A percentile compares a stretch with the other conserved stretches of the same genome.
Evolutionary conservation across 805 yeast species (phyloP).

Genomic region (Kluyveromyces lactis): DNA sequence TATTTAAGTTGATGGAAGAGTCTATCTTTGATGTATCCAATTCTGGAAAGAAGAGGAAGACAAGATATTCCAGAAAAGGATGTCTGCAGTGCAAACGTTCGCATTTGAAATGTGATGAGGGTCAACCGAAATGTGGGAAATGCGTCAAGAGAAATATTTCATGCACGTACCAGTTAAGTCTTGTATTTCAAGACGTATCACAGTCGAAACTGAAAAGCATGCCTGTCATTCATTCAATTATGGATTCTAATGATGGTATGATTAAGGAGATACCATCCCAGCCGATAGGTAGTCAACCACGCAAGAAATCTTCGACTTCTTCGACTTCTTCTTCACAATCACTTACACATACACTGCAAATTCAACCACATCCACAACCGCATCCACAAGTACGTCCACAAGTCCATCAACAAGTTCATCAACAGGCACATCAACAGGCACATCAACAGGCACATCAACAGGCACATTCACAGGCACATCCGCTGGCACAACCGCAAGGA

Average conservation of each 20-base stretch:
- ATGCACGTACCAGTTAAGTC: conserved; percentile 7
- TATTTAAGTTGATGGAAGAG: neutral
- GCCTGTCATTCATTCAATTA: neutral
- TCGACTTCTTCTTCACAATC: too few species aligned
- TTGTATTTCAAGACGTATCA: conserved; percentile 3
- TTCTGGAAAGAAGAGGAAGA: neutral
- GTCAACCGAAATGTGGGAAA: conserved; percentile 7
- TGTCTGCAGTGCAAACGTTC: conserved; percentile 9
- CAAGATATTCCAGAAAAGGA: conserved; percentile 8
- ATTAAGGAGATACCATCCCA: too few species aligned
- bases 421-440: too few species aligned
- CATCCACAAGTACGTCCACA: too few species aligned
- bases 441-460: too few species aligned
- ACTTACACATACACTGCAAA: too few species aligned
- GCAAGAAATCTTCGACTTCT: neutral
- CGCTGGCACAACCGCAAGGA: too few species aligned
- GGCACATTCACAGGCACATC: too few species aligned
- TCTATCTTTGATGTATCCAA: neutral
- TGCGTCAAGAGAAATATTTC: conserved; percentile 3
- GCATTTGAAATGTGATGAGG: conserved; percentile 10
- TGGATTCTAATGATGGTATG: neutral
- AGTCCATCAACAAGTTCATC: too few species aligned
- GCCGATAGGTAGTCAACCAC: too few species aligned
- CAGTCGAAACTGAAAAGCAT: neutral
- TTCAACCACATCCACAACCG: too few species aligned